A percentile compares a stretch with the other conserved stretches of the same genome.
phyloP scores from a whole-genome alignment of 345 rosid genomes.

The Anacardium occidentale region DNA sequence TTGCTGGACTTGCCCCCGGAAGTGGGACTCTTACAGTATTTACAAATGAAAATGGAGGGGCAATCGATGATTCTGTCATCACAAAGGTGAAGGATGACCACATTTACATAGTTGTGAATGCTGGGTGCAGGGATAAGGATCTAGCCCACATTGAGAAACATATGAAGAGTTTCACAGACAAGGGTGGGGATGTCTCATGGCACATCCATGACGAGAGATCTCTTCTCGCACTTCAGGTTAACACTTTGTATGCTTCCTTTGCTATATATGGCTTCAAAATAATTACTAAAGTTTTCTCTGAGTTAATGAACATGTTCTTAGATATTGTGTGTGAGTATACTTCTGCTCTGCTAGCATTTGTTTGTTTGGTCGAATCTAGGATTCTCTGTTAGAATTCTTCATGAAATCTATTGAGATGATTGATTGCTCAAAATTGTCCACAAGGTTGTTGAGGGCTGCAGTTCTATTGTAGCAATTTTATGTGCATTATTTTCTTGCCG shows the following conservation, averaged over 20 bases:
- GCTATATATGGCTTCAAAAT: not conserved
- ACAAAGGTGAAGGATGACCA: slow-evolving; percentile 80
- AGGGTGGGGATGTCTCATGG: slow-evolving; percentile 96
- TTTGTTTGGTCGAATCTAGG: not conserved
- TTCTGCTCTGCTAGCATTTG: not conserved
- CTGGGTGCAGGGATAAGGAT: slow-evolving; percentile 99
- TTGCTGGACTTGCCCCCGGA: slow-evolving; percentile 80
- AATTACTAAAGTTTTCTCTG: no score
- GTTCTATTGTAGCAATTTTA: slow-evolving; percentile 1
- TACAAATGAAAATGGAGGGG: slow-evolving; percentile 93
- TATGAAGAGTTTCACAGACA: slow-evolving; percentile 86
- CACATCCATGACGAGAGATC: slow-evolving; percentile 98
- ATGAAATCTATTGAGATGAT: not conserved
- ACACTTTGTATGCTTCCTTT: slow-evolving; percentile 10
- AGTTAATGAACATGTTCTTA: not conserved
- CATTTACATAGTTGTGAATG: slow-evolving; percentile 94
- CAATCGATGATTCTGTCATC: slow-evolving; percentile 94
- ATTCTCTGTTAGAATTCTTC: not conserved
- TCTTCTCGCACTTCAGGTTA: slow-evolving; percentile 95
- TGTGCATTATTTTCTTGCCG: not conserved
- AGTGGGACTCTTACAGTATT: slow-evolving; percentile 89
- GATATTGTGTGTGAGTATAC: not conserved
- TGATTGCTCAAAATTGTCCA: not conserved
- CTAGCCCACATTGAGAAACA: slow-evolving; percentile 95
- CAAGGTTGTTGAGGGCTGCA: not conserved